Base-by-base conservation (phyloP, 768 basidiomycete genomes). In the Tylopilus plumbeoviolaceoides region DNA sequence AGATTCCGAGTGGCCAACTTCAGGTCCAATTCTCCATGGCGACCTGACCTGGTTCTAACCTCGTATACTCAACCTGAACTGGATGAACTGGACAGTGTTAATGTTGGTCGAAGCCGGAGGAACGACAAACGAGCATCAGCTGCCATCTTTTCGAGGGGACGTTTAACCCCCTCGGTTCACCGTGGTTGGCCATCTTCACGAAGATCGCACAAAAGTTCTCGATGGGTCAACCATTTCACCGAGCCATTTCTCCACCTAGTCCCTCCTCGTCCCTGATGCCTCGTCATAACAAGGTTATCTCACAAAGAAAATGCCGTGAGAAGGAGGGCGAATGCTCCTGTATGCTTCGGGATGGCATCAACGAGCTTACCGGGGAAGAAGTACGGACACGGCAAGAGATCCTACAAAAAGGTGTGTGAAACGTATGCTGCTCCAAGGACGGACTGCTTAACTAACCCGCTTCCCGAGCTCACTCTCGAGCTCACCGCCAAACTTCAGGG, bases 301-400 rank as follows among this genome's bases (percentile, higher is more conserved):
- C 36, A 7, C 67, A 67, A 20, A 54, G 53, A 25, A 55, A 39
- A 21, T 67, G 64, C 23, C 60, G 66, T 23, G 50, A 46, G 20
- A 60, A 58, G 38, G 66, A 67, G 35, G 40, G 52, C 10, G 59
- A 68, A 27, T 53, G 50, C 20, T 62, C 68, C 48, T 46, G 49
- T n/a, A 21, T 23, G 4, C 66, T 67, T 27, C 59, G 62, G 15
- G 42, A 39, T 2, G 45, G 50, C 45, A 59, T 68, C 43, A 46
- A 31, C 4, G 48, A 63, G 1, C 56, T 66, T 14, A 64, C 60
- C 0, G 56, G 58, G 1, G 50, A 55, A 23, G 56, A 48, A 18
- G 48, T 35, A 0, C 54, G 46, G 8, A 64, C 56, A 2, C 59
- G 67, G 10, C 48, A 64, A 5, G 66, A 68, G n/a, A 56, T 54